Percentiles rank a stretch among this genome's conserved stretches.
phyloP scores from a whole-genome alignment of 148 eudicot species.

The Nyssa sinensis region DNA sequence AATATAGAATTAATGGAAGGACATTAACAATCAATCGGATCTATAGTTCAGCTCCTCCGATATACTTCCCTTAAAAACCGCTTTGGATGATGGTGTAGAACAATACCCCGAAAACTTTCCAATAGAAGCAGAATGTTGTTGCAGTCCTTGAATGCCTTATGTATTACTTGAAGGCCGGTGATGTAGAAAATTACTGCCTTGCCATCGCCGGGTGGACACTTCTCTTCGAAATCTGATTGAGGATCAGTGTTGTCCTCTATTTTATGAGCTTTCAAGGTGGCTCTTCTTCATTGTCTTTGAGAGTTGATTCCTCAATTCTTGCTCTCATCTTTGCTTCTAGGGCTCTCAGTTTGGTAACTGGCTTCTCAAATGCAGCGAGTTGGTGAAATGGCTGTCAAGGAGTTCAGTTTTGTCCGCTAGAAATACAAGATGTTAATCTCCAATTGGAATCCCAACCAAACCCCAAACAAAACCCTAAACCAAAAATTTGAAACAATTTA shows the following conservation, averaged over 20 bases:
- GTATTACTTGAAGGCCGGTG: conserved; percentile 54
- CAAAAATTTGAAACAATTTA: too few relatives aligned
- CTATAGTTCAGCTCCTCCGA: conserved; percentile 72
- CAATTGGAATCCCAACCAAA: too few relatives aligned
- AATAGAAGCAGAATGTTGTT: conserved; percentile 57
- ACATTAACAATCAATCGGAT: neutral
- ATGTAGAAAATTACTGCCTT: conserved; percentile 63
- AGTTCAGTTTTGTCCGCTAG: conserved; percentile 62
- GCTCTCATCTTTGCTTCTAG: conserved; percentile 42
- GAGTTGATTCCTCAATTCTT: conserved; percentile 17
- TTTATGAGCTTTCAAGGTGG: conserved; percentile 29
- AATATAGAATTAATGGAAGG: neutral
- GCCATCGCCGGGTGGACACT: conserved; percentile 62
- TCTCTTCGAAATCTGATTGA: conserved; percentile 49
- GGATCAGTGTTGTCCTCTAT: conserved; percentile 30
- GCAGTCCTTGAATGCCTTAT: conserved; percentile 75
- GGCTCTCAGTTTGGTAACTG: conserved; percentile 47
- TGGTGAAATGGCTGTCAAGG: conserved; percentile 54
- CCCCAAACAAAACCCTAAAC: too few relatives aligned
- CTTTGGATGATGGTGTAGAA: conserved; percentile 75
- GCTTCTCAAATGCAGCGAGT: conserved; percentile 56
- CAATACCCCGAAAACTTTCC: conserved; percentile 53
- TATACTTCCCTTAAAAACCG: conserved; percentile 71
- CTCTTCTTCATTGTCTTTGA: conserved; percentile 24
- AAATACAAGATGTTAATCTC: conserved; percentile 42